Evolutionary conservation across 441 rosid genomes (phyloP).

Genomic region (Euphorbia corollata): DNA sequence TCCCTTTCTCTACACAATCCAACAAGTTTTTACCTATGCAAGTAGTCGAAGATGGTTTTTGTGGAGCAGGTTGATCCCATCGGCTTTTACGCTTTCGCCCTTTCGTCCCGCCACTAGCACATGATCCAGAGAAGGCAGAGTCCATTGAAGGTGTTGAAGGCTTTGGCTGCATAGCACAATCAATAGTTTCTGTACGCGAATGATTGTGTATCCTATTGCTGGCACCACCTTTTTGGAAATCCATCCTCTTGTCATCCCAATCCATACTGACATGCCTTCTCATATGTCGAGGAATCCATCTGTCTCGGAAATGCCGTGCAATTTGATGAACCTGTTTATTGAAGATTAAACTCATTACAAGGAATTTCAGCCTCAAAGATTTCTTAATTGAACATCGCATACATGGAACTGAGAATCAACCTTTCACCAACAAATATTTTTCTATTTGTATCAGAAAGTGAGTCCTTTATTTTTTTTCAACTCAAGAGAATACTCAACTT

Average conservation of each 20-base stretch:
- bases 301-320: conserved; percentile 82
- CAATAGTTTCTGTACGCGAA: conserved; percentile 43
- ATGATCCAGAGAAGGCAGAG: conserved; percentile 34
- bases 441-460: not conserved
- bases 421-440: not conserved
- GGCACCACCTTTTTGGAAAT: conserved; percentile 34
- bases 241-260: conserved; percentile 55
- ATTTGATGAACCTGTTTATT: conserved; percentile 79
- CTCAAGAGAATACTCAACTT: not conserved
- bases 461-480: not conserved
- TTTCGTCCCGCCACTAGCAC: conserved; percentile 29
- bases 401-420: not conserved
- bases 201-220: conserved; percentile 41
- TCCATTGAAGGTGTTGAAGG: conserved; percentile 30
- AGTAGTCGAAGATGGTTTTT: conserved; percentile 20
- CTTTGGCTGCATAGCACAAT: conserved; percentile 25
- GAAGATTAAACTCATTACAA: conserved; percentile 13
- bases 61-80: conserved; percentile 82
- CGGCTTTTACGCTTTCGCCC: conserved; percentile 87
- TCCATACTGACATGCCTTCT: conserved; percentile 50
- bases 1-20: conserved; percentile 21
- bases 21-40: conserved; percentile 10
- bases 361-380: conserved; percentile 1
- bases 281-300: conserved; percentile 64
- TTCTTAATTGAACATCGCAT: not conserved